Base-by-base conservation (phyloP, 306 rosid species). In the Vigna unguiculata region DNA sequence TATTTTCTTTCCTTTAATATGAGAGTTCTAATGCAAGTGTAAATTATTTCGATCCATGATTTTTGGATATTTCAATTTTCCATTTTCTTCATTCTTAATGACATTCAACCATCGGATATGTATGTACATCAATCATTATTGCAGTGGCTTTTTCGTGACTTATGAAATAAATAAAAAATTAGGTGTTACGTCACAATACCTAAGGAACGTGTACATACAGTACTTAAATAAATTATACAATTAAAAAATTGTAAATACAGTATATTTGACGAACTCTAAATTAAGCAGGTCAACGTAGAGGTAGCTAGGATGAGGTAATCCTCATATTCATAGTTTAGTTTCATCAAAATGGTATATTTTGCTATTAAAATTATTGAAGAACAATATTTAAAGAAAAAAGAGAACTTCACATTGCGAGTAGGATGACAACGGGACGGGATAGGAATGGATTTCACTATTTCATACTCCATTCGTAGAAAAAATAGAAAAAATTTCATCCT, bases 281-380 rank as follows among this genome's bases (percentile, higher is more conserved):
- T 70, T 25, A 65, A 64, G 51, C 8, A 14, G 72, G 72, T 67
- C 55, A 68, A 68, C 58, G 13, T 16, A 14, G 15, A 68, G 58
- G 13, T 14, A 46, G 57, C 15, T 7, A 46, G 13, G 13, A 14
- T 43, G 38, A 65, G 36, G n/a, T 40, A 38, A 65, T 52, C 32
- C 45, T 65, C 28, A 41, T 13, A 66, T 66, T 67, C 22, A 46
- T 8, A 34, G 38, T 34, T 34, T 6, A 6, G 6, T 34, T 6
- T 6, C 8, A 34, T 6, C 7, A 34, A 34, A 34, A 34, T 34
- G 8, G 9, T 34, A 34, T 34, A 34, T 34, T 34, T 34, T 34
- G 38, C 8, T 34, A 5, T 34, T 34, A 34, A 34, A 34, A 34
- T 34, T 6, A 34, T 34, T 34, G 38, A 34, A 34, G 1, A 34